Evolutionary conservation across 129 eudicot genomes (phyloP).

Genomic region (Erigeron canadensis): DNA sequence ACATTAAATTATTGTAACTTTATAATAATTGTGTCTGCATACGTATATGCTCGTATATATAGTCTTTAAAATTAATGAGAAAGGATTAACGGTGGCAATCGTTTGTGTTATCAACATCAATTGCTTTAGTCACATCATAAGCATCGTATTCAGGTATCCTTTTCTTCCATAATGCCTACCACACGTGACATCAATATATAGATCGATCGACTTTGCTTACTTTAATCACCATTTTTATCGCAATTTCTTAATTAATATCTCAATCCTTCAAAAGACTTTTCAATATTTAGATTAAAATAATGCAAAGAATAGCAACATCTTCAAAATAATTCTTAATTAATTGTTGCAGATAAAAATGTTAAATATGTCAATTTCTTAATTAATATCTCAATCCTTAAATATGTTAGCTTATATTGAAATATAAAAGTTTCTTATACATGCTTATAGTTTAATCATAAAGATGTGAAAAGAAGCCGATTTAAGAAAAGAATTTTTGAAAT

Average conservation of each 20-base stretch:
- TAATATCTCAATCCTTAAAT: too few relatives aligned
- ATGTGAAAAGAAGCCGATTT: too few relatives aligned
- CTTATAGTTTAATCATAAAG: too few relatives aligned
- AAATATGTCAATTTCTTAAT: too few relatives aligned
- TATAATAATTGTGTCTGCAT: not conserved
- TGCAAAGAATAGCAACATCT: not conserved
- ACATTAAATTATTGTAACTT: not conserved
- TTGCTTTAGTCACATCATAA: conserved; percentile 24
- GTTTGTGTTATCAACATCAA: conserved; percentile 9
- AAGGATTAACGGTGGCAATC: conserved; percentile 15
- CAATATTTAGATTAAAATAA: too few relatives aligned
- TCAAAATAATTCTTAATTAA: too few relatives aligned
- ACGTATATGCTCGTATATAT: not conserved
- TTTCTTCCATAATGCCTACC: conserved; percentile 20
- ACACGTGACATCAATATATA: not conserved
- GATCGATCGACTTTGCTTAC: not conserved
- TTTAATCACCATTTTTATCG: not conserved
- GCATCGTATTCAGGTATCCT: conserved; percentile 27
- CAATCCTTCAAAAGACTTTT: not conserved
- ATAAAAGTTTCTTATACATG: too few relatives aligned
- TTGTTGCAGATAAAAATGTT: too few relatives aligned
- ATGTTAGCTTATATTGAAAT: too few relatives aligned
- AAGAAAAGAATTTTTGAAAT: too few relatives aligned
- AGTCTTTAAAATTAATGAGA: not conserved
- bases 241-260: not conserved